A percentile compares a stretch with the other conserved stretches of the same genome.
Evolutionary conservation across 306 rosid species (phyloP).

Genomic region (Quercus agrifolia): DNA sequence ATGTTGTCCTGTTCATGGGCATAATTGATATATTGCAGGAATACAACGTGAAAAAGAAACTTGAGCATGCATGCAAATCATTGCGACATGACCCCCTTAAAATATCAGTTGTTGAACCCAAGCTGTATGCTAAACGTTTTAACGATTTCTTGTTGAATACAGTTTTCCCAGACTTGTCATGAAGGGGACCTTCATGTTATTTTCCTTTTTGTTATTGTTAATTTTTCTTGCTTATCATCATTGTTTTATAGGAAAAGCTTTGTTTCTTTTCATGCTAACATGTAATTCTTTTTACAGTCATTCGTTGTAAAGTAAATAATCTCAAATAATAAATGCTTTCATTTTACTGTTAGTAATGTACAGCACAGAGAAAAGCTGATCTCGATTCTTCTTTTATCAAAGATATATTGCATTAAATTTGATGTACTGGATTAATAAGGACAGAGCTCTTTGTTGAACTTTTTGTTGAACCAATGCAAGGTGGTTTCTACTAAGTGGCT

Average conservation of each 20-base stretch:
- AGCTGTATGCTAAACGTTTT: slow-evolving; percentile 72
- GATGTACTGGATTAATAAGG: too few relatives aligned
- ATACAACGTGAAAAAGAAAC: slow-evolving; percentile 65
- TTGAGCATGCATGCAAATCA: slow-evolving; percentile 72
- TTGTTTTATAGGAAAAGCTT: background rate
- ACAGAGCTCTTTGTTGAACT: too few relatives aligned
- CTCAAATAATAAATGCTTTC: background rate
- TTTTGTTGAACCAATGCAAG: too few relatives aligned
- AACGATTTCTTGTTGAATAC: slow-evolving; percentile 68
- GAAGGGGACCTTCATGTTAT: background rate
- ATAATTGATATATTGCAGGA: slow-evolving; percentile 90
- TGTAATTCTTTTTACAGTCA: background rate
- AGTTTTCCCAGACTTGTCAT: slow-evolving; percentile 56
- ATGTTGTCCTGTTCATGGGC: slow-evolving; percentile 89
- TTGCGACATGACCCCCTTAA: slow-evolving; percentile 44
- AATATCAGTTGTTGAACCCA: slow-evolving; percentile 74
- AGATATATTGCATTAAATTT: too few relatives aligned
- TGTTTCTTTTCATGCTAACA: background rate
- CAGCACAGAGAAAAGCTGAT: background rate
- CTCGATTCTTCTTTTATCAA: too few relatives aligned
- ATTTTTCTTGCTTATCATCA: background rate
- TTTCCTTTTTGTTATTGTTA: slow-evolving; percentile 18
- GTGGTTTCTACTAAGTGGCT: too few relatives aligned
- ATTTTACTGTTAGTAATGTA: background rate
- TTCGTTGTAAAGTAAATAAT: slow-evolving; percentile 2